Evolutionary conservation across 1,139 yeast genomes (phyloP).

Genomic region (Debaryomycetaceae sp.): DNA sequence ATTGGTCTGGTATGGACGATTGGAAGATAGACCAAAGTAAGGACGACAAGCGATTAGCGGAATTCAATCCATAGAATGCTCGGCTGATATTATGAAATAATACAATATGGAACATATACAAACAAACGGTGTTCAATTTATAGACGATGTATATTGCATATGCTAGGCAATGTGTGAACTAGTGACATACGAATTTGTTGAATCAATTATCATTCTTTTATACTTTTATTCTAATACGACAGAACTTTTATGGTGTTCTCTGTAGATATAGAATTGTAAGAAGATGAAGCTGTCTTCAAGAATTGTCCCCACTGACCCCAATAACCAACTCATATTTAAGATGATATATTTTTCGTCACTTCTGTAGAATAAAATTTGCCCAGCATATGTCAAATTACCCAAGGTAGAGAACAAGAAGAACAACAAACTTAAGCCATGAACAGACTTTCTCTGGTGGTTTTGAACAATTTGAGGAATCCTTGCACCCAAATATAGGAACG

Average conservation of each 20-base stretch:
- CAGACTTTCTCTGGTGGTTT: constrained; percentile 65
- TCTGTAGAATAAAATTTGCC: constrained; percentile 67
- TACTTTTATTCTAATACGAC: constrained; percentile 2
- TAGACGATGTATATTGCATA: not conserved
- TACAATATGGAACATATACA: not conserved
- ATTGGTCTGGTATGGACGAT: constrained; percentile 64
- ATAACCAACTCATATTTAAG: constrained; percentile 68
- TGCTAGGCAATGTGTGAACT: not conserved
- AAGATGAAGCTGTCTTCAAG: constrained; percentile 64
- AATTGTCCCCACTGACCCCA: constrained; percentile 74
- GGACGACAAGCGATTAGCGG: constrained; percentile 36
- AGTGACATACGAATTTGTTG: not conserved
- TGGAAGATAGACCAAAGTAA: constrained; percentile 30
- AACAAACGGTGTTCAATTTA: not conserved
- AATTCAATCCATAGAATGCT: constrained; percentile 33
- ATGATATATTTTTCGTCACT: constrained; percentile 56
- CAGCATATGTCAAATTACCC: constrained; percentile 76
- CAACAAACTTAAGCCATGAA: constrained; percentile 68
- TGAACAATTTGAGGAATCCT: constrained; percentile 77
- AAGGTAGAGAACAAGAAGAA: constrained; percentile 72
- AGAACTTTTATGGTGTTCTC: constrained; percentile 21
- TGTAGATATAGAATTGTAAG: constrained; percentile 61
- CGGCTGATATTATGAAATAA: not conserved
- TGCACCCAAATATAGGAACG: constrained; percentile 68
- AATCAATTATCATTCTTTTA: not conserved